phyloP scores from a whole-genome alignment of 2,329 filamentous ascomycete species.

The Pseudodiploospora longispora region DNA sequence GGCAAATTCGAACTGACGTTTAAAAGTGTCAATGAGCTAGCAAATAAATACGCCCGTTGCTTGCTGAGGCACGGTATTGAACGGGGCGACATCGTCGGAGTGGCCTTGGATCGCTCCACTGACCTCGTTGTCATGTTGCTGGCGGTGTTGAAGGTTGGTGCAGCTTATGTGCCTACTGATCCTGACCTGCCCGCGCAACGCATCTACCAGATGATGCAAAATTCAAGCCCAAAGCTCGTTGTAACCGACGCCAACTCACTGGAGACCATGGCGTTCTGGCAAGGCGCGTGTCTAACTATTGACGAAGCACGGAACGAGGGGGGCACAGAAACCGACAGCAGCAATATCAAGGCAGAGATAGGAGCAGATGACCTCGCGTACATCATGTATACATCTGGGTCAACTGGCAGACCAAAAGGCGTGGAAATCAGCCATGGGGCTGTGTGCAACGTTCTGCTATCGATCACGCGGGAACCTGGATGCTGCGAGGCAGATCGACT shows the following conservation, averaged over 20 bases:
- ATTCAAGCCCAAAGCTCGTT: slow-evolving; percentile 9
- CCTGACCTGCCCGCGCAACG: slow-evolving; percentile 10
- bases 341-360: not conserved
- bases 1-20: no score
- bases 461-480: slow-evolving; percentile 8
- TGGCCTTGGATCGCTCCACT: slow-evolving; percentile 10
- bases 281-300: not conserved
- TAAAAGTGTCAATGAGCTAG: no score
- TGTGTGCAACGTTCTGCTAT: slow-evolving; percentile 8
- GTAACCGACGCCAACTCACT: slow-evolving; percentile 1
- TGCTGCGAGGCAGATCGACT: slow-evolving; percentile 10
- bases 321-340: not conserved
- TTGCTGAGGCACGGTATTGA: slow-evolving; percentile 1
- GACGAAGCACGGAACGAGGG: not conserved
- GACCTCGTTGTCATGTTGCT: slow-evolving; percentile 11
- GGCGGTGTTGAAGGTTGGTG: slow-evolving; percentile 11
- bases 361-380: slow-evolving; percentile 17
- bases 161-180: slow-evolving; percentile 12
- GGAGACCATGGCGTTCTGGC: not conserved
- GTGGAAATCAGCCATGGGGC: slow-evolving; percentile 21
- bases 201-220: slow-evolving; percentile 11
- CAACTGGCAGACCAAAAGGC: slow-evolving; percentile 29
- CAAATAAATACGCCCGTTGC: no score
- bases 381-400: slow-evolving; percentile 24
- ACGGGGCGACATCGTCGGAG: slow-evolving; percentile 8